Conservation (phyloP, 2,329 filamentous ascomycete species). For the Amauroascus verrucosus region DNA sequence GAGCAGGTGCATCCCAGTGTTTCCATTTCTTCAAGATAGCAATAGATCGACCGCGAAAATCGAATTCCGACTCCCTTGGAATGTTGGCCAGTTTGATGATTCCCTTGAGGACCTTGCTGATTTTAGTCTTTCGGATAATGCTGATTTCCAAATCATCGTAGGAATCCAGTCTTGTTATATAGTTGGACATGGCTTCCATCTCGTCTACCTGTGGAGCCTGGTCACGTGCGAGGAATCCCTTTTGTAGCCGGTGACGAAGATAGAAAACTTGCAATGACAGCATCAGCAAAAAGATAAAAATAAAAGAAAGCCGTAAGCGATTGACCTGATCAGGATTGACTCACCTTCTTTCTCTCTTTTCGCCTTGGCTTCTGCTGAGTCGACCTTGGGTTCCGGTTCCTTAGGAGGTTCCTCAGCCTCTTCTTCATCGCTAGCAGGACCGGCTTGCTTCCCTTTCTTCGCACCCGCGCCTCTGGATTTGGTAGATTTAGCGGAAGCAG, state of each 20-base stretch:
- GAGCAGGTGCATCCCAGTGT: conserved; percentile 59
- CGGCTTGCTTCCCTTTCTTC: conserved; percentile 53
- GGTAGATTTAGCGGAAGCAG: conserved; percentile 44
- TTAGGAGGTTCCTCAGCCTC: conserved; percentile 39
- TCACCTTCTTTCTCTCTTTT: conserved; percentile 50
- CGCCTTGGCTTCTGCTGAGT: conserved; percentile 45
- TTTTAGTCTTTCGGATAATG: conserved; percentile 87
- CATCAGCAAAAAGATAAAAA: conserved; percentile 10
- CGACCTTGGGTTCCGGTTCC: conserved; percentile 44
- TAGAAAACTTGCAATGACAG: conserved; percentile 57
- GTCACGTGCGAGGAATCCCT: conserved; percentile 79
- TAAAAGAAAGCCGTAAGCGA: too few relatives aligned
- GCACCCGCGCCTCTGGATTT: conserved; percentile 47
- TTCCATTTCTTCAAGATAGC: conserved; percentile 81
- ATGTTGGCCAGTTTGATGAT: conserved; percentile 81
- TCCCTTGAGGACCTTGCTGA: conserved; percentile 95
- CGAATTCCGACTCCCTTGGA: conserved; percentile 76
- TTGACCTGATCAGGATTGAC: conserved; percentile 11
- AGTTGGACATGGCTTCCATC: conserved; percentile 37
- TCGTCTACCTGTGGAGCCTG: conserved; percentile 70
- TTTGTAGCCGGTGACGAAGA: conserved; percentile 86
- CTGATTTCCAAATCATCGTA: conserved; percentile 72
- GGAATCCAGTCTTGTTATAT: conserved; percentile 62
- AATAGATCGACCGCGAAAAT: conserved; percentile 77
- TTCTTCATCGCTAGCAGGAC: conserved; percentile 46